Percentiles rank a stretch among this genome's conserved stretches.
Conservation (phyloP, 2,329 filamentous ascomycete species). For the Byssochlamys sp. region DNA sequence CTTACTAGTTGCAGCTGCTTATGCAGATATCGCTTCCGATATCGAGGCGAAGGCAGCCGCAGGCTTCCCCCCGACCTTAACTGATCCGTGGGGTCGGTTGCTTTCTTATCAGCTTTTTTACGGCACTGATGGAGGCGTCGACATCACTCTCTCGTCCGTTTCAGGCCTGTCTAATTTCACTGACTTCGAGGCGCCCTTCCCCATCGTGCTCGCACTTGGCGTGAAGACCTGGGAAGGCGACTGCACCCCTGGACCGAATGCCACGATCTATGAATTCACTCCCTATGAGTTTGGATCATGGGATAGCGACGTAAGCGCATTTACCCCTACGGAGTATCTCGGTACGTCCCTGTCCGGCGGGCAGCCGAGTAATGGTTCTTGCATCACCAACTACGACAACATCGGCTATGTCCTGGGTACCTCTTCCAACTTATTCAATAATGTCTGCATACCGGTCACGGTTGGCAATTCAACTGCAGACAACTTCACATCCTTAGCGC, state of each 20-base stretch:
- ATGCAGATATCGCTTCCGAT: slow-evolving; percentile 23
- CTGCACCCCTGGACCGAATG: slow-evolving; percentile 38
- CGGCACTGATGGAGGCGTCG: slow-evolving; percentile 29
- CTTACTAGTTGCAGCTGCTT: slow-evolving; percentile 19
- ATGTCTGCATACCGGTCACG: slow-evolving; percentile 16
- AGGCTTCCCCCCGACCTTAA: slow-evolving; percentile 32
- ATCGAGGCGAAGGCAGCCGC: slow-evolving; percentile 27
- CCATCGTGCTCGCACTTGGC: slow-evolving; percentile 35
- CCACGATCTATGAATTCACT: slow-evolving; percentile 55
- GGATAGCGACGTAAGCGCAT: slow-evolving; percentile 51
- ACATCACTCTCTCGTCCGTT: slow-evolving; percentile 25
- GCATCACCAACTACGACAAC: slow-evolving; percentile 42
- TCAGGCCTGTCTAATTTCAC: slow-evolving; percentile 32
- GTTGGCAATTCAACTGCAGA: not conserved
- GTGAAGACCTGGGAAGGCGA: slow-evolving; percentile 25
- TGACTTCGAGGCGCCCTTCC: slow-evolving; percentile 32
- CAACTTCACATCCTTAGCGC: not conserved
- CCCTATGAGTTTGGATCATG: slow-evolving; percentile 59
- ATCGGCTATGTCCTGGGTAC: slow-evolving; percentile 41
- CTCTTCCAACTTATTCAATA: slow-evolving; percentile 34
- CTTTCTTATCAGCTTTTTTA: slow-evolving; percentile 33
- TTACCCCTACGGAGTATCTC: slow-evolving; percentile 51
- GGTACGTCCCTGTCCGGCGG: slow-evolving; percentile 51
- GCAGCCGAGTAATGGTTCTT: slow-evolving; percentile 29
- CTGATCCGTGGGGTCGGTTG: slow-evolving; percentile 33